Conservation (phyloP, 75 land plant species). For the Cupressus sempervirens region DNA sequence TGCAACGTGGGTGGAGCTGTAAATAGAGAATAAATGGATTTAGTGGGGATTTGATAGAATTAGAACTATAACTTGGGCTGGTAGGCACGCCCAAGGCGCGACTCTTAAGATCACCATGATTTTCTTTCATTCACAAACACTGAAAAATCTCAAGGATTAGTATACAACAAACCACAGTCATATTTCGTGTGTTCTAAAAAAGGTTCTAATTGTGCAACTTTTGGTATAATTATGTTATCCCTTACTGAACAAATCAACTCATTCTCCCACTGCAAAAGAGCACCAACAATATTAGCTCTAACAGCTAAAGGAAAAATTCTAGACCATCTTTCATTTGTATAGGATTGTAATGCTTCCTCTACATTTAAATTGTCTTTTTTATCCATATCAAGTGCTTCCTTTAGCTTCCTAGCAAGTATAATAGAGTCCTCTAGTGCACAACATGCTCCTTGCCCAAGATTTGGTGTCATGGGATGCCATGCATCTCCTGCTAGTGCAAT, state of each 20-base stretch:
- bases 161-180: conserved; percentile 44
- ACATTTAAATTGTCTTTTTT: conserved; percentile 5
- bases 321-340: conserved; percentile 47
- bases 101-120: background rate
- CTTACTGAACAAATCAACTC: conserved; percentile 53
- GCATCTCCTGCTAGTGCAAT: conserved; percentile 90
- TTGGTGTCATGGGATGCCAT: conserved; percentile 96
- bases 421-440: conserved; percentile 84
- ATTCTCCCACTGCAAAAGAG: conserved; percentile 65
- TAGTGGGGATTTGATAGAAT: background rate
- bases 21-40: background rate
- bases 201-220: conserved; percentile 50
- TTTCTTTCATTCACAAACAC: background rate
- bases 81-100: background rate
- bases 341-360: conserved; percentile 36
- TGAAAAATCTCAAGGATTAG: background rate
- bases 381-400: background rate
- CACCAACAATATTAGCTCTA: conserved; percentile 62
- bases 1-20: background rate
- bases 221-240: conserved; percentile 55
- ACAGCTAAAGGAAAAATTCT: conserved; percentile 60
- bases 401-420: conserved; percentile 33
- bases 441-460: conserved; percentile 90
- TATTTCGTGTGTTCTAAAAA: conserved; percentile 69
- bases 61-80: background rate